Percentiles rank a stretch among this genome's conserved stretches.
Conservation (phyloP, 1,284 basidiomycete genomes). For the Hortiboletus rubellus region DNA sequence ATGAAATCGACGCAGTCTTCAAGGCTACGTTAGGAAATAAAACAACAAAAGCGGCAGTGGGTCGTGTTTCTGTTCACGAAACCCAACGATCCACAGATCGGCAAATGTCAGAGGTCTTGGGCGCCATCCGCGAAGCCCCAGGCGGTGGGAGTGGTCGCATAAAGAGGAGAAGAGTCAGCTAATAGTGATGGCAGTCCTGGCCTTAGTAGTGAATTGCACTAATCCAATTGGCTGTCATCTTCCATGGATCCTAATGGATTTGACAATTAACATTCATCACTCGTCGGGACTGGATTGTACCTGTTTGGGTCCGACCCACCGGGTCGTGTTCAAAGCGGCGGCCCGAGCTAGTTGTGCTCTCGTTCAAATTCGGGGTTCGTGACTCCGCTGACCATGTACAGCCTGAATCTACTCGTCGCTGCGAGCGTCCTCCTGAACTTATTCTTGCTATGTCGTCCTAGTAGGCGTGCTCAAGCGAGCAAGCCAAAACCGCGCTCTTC, state of each 20-base stretch:
- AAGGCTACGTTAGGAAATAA: constrained; percentile 55
- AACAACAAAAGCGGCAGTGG: constrained; percentile 45
- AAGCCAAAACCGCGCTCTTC: constrained; percentile 1
- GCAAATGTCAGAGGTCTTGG: constrained; percentile 36
- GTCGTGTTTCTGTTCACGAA: constrained; percentile 6
- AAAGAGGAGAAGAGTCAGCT: constrained; percentile 24
- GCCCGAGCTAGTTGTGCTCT: background rate
- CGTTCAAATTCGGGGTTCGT: background rate
- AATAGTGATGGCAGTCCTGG: background rate
- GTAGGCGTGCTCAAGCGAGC: constrained; percentile 1
- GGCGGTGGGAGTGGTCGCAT: constrained; percentile 15
- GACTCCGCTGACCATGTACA: constrained; percentile 5
- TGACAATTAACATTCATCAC: background rate
- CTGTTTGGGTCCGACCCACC: too few relatives aligned
- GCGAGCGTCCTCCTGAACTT: constrained; percentile 24
- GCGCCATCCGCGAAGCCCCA: constrained; percentile 31
- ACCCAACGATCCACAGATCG: constrained; percentile 22
- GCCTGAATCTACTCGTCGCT: constrained; percentile 8
- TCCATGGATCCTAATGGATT: background rate
- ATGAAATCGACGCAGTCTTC: constrained; percentile 77
- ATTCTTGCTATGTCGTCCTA: constrained; percentile 14
- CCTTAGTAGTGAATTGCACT: background rate
- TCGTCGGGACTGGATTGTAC: background rate
- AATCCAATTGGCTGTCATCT: background rate
- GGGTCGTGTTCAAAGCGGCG: background rate